A percentile compares a stretch with the other conserved stretches of the same genome.
phyloP scores from a whole-genome alignment of 306 rosid species.

The Oemleria cerasiformis region DNA sequence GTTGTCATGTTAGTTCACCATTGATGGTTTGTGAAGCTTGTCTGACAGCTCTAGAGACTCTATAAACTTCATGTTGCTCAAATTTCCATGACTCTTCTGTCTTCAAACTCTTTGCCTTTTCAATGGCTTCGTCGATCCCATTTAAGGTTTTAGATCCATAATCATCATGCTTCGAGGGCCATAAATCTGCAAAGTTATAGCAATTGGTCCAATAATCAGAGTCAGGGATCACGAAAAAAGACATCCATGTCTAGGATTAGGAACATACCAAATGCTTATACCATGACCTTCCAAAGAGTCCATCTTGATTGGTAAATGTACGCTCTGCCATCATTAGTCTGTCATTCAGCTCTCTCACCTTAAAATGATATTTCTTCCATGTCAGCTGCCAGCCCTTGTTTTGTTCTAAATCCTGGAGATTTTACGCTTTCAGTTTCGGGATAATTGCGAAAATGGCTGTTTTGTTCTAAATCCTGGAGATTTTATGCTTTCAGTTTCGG shows the following conservation, averaged over 20 bases:
- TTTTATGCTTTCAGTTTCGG: constrained; percentile 5
- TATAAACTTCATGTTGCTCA: constrained; percentile 68
- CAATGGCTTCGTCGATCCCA: constrained; percentile 48
- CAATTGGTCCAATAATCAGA: not conserved
- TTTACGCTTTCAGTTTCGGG: constrained; percentile 6
- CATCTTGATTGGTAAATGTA: constrained; percentile 63
- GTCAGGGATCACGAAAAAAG: not conserved
- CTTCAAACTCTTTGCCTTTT: constrained; percentile 35
- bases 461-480: constrained; percentile 45
- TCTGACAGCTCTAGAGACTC: constrained; percentile 62
- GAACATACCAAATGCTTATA: constrained; percentile 65
- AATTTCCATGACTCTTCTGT: constrained; percentile 53
- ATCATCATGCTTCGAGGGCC: constrained; percentile 55
- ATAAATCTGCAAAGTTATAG: constrained; percentile 40
- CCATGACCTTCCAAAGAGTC: constrained; percentile 64
- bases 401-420: constrained; percentile 45
- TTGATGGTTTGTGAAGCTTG: constrained; percentile 51
- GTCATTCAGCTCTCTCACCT: constrained; percentile 65
- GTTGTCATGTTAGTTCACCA: constrained; percentile 46
- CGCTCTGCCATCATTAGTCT: constrained; percentile 76
- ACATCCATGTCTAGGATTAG: constrained; percentile 1
- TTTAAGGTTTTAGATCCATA: constrained; percentile 63
- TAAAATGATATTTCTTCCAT: constrained; percentile 39
- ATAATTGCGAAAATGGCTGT: constrained; percentile 7
- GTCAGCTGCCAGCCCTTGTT: constrained; percentile 33